phyloP scores from a whole-genome alignment of 2,329 filamentous ascomycete genomes.

The Celoporthe dispersa region DNA sequence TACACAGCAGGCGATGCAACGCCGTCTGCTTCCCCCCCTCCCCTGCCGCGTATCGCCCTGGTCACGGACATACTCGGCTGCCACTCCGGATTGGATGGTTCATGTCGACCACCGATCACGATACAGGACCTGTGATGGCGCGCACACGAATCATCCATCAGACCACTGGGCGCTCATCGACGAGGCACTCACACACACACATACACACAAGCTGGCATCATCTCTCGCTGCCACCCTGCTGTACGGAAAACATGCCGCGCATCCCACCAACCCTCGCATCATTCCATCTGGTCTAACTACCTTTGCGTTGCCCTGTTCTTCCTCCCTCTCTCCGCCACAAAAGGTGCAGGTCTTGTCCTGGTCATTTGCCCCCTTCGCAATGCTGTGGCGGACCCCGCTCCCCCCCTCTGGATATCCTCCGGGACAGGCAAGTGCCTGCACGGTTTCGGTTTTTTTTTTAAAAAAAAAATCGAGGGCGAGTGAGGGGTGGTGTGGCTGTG shows the following conservation, averaged over 20 bases:
- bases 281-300: background rate
- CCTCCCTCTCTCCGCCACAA: background rate
- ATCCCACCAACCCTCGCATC: background rate
- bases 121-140: background rate
- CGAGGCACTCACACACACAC: background rate
- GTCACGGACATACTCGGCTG: constrained; percentile 11
- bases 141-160: background rate
- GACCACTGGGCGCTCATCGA: background rate
- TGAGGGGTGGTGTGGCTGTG: background rate
- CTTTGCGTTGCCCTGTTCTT: background rate
- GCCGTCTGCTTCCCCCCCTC: background rate
- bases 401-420: background rate
- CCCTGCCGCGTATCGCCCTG: constrained; percentile 5
- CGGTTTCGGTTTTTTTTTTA: too few relatives aligned
- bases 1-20: constrained; percentile 5
- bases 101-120: background rate
- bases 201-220: background rate
- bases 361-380: background rate
- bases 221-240: background rate
- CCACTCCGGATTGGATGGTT: constrained; percentile 8
- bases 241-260: background rate
- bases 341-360: background rate
- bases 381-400: background rate
- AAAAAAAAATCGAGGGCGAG: background rate
- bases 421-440: background rate